Conservation (phyloP, 1,284 basidiomycete genomes). For the Ceratobasidium sp. region DNA sequence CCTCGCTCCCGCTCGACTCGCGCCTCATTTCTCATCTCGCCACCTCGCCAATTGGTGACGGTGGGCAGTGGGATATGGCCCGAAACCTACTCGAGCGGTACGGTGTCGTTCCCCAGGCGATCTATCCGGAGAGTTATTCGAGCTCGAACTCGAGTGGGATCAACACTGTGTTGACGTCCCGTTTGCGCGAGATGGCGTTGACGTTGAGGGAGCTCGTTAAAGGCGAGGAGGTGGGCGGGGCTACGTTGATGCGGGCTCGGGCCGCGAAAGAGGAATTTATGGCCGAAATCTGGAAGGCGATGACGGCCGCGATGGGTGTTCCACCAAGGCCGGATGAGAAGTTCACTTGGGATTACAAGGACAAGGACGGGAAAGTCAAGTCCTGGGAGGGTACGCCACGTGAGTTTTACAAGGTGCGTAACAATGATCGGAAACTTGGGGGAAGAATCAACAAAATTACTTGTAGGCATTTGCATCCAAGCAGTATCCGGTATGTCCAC, state of each 20-base stretch:
- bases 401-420: conserved; percentile 73
- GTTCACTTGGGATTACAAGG: conserved; percentile 91
- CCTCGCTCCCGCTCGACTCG: conserved; percentile 84
- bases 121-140: conserved; percentile 90
- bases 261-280: conserved; percentile 76
- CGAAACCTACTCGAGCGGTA: conserved; percentile 89
- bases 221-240: conserved; percentile 66
- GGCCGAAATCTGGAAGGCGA: conserved; percentile 87
- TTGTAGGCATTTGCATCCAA: conserved; percentile 65
- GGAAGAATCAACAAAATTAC: not conserved
- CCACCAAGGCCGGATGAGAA: conserved; percentile 78
- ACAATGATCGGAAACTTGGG: not conserved
- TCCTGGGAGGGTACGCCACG: conserved; percentile 84
- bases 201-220: conserved; percentile 76
- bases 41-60: conserved; percentile 85
- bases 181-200: conserved; percentile 91
- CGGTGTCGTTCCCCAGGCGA: conserved; percentile 82
- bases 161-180: conserved; percentile 85
- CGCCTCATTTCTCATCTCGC: conserved; percentile 84
- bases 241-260: conserved; percentile 30
- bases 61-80: conserved; percentile 96
- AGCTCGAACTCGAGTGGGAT: conserved; percentile 81
- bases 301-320: conserved; percentile 87
- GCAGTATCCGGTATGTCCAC: conserved; percentile 66
- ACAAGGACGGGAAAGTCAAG: conserved; percentile 80